Evolutionary conservation across 129 eudicot genomes (phyloP).

Genomic region (Cynara cardunculus): DNA sequence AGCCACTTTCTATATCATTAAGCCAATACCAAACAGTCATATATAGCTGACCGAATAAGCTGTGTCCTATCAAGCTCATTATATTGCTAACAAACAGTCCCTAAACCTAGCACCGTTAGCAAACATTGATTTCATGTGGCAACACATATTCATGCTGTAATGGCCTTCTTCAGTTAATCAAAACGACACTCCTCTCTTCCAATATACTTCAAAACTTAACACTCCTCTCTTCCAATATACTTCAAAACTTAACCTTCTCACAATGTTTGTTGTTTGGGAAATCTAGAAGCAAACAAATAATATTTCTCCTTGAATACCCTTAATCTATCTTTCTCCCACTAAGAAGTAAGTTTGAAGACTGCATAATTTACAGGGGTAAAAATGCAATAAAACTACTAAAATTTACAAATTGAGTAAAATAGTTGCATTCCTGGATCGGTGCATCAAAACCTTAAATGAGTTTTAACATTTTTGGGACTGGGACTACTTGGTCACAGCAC

Average conservation of each 20-base stretch:
- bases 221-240: background rate
- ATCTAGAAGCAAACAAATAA: background rate
- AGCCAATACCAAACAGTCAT: background rate
- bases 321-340: background rate
- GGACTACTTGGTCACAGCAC: background rate
- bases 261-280: background rate
- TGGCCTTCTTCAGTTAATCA: background rate
- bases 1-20: background rate
- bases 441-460: background rate
- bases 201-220: background rate
- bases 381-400: background rate
- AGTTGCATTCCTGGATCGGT: background rate
- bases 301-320: background rate
- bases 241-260: background rate
- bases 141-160: background rate
- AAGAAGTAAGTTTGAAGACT: background rate
- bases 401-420: constrained; percentile 4
- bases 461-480: background rate
- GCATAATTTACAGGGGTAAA: background rate
- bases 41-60: too few relatives aligned
- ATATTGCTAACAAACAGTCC: background rate
- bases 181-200: background rate
- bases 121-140: background rate
- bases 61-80: background rate
- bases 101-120: background rate